Evolutionary conservation across 192 early-diverging fungal species (phyloP), one percentile per base, ranked within the genome.

Genomic region (Backusella australiensis): DNA sequence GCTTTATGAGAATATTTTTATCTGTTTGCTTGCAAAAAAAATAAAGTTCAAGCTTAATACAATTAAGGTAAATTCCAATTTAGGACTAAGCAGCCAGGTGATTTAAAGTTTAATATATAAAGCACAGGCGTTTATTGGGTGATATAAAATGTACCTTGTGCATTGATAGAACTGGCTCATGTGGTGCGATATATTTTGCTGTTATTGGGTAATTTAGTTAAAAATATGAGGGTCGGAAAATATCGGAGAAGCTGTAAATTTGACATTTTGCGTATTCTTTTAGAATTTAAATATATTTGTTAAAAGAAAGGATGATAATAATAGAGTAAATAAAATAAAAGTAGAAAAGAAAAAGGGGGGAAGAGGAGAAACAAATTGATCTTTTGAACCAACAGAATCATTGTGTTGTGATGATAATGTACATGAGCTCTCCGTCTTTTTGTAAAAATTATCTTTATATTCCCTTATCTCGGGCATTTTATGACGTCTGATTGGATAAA

Each of bases 391-490:
- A 69, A 69, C 68, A 38, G 34, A 32, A 72, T 42, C 21, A 17
- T 49, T 46, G 36, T 39, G 32, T 72, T 34, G 46, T 49, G 46
- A 49, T 63, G 56, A 63, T 63, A 63, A 63, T 29, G 42, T 72
- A 42, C 21, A 71, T 29, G 70, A 26, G 29, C 42, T 17, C 32
- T 46, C 26, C 5, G 15, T 17, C 7, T 42, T 69, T 32, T 72
- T 14, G 15, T 72, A 12, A 4, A 63, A 63, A 14, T 9, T 29
- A 14, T 5, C 7, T 63, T 29, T 63, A 63, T 63, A 29, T 34
- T 72, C 29, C 38, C 70, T 72, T 72, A 72, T 72, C 70, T 29
- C 70, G 70, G 70, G 44, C 7, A 52, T n/a, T 44, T 34, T 72
- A 72, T 34, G 29, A 21, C 21, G 17, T 67, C 9, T 75, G 63